Base-by-base conservation (phyloP, 2,329 filamentous ascomycete genomes). In the Fusarium hainanense region DNA sequence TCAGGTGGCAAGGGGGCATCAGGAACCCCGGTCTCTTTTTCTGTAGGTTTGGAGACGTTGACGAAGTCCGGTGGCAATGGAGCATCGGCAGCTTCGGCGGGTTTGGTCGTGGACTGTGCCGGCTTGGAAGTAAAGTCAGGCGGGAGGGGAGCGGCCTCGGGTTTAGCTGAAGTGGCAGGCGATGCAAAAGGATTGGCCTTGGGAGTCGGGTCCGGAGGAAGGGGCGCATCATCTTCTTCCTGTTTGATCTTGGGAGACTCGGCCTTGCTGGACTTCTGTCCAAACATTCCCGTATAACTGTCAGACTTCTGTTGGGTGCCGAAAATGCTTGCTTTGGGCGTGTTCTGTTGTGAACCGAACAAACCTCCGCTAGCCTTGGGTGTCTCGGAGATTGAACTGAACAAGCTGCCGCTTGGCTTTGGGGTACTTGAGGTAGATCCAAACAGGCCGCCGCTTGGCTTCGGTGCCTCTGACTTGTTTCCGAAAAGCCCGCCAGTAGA, bases 171-270 rank as follows among this genome's bases (percentile, higher is more conserved):
- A 46, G 81, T 79, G 48, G 85, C 34, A 28, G 49, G 23, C 7
- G 49, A 52, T 20, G 49, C 32, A 27, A 52, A 52, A 14, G 49
- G 49, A n/a, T 52, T 52, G 9, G 25, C 13, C 23, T 52, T 52
- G 88, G 63, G 85, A 87, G 82, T 87, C 60, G 85, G 78, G 66
- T 88, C 86, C 23, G 87, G 86, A 34, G 87, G 86, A 7, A 88
- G 77, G 60, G 87, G 86, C 23, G 74, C 77, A 63, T 80, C 80
- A 58, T 76, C 70, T 40, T 77, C 72, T 46, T 77, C 77, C 41
- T 74, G 65, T 67, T 83, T 84, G 49, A 78, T 75, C 63, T 81
- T 79, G 6, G 79, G 77, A 7, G 77, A 71, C n/a, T 73, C 72
- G 3, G 68, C 41, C 44, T 73, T 71, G 7, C 69, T 71, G 13